These are phyloP conservation scores for Myxozyma geophila DNA, from an alignment of 805 yeast genomes.

Conservation along the genomic window DNA sequence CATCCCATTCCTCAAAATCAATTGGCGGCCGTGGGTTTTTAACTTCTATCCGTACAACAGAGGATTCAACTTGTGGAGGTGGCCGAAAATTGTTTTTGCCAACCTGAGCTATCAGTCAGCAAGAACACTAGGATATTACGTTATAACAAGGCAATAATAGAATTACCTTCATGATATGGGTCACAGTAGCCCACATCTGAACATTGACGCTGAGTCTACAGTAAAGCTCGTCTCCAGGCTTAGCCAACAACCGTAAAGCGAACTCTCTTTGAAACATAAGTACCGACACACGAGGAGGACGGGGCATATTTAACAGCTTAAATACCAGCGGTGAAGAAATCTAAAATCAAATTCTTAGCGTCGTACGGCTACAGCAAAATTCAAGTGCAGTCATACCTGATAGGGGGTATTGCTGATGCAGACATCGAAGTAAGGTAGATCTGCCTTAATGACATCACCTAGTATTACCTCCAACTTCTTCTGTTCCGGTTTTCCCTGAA, in stretches of 20 bases:
- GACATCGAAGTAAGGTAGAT: conserved; percentile 90
- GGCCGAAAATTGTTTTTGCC: conserved; percentile 96
- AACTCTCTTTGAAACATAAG: conserved; percentile 98
- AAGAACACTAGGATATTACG: neutral
- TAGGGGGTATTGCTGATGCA: conserved; percentile 98
- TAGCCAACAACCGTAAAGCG: conserved; percentile 87
- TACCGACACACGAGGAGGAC: conserved; percentile 92
- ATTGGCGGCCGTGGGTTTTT: conserved; percentile 92
- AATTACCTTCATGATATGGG: conserved; percentile 84
- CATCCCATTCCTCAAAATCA: conserved; percentile 97
- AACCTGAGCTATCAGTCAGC: conserved; percentile 51
- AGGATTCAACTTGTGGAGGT: conserved; percentile 97
- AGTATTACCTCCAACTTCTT: conserved; percentile 87
- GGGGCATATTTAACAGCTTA: conserved; percentile 84
- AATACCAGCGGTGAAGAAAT: conserved; percentile 96
- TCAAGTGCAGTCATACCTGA: conserved; percentile 51
- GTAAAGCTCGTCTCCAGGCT: conserved; percentile 94
- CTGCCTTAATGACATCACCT: conserved; percentile 96
- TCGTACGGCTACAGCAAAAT: no score
- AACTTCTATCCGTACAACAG: conserved; percentile 91
- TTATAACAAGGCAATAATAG: no score
- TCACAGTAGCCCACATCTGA: conserved; percentile 99
- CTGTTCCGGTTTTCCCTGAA: conserved; percentile 93
- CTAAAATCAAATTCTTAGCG: conserved; percentile 1
- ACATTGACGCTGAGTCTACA: conserved; percentile 95